A percentile compares a stretch with the other conserved stretches of the same genome.
These are phyloP conservation scores for Myxozyma sirexii DNA, from an alignment of 805 yeast genomes.

Conservation along the genomic window DNA sequence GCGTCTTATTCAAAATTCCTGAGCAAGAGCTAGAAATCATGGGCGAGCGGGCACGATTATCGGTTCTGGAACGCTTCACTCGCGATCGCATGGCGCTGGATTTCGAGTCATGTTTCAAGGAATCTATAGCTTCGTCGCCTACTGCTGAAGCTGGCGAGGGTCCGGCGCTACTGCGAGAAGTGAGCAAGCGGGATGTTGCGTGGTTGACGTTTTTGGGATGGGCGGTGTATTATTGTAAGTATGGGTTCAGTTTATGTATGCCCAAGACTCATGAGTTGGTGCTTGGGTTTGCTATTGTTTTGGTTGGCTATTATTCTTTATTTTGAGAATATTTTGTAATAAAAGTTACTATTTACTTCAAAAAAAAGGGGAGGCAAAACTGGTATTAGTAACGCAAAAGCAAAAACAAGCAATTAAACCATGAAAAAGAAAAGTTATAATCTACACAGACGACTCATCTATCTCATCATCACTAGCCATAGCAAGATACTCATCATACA, in stretches of 20 bases:
- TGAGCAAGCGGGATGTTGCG: constrained; percentile 8
- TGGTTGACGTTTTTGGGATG: constrained; percentile 22
- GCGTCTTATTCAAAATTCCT: constrained; percentile 35
- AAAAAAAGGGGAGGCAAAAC: too few relatives aligned
- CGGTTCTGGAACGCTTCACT: constrained; percentile 43
- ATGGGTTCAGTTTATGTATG: constrained; percentile 16
- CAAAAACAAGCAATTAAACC: too few relatives aligned
- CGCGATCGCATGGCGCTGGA: constrained; percentile 24
- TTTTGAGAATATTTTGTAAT: constrained; percentile 3
- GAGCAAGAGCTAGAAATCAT: constrained; percentile 36
- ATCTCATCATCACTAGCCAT: not conserved
- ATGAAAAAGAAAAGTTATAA: too few relatives aligned
- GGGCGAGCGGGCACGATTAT: constrained; percentile 41
- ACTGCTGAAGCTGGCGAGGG: not conserved
- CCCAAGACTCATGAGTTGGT: constrained; percentile 18
- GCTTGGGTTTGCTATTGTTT: constrained; percentile 13
- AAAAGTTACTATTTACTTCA: too few relatives aligned
- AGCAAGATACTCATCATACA: constrained; percentile 1
- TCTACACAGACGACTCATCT: not conserved
- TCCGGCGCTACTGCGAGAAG: constrained; percentile 19
- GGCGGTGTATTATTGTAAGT: constrained; percentile 30
- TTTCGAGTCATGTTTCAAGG: constrained; percentile 13
- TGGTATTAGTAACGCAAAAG: too few relatives aligned
- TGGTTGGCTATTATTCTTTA: constrained; percentile 22
- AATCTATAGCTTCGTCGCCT: not conserved